phyloP scores from a whole-genome alignment of 1,284 basidiomycete genomes.

The Ceratobasidium sp. region DNA sequence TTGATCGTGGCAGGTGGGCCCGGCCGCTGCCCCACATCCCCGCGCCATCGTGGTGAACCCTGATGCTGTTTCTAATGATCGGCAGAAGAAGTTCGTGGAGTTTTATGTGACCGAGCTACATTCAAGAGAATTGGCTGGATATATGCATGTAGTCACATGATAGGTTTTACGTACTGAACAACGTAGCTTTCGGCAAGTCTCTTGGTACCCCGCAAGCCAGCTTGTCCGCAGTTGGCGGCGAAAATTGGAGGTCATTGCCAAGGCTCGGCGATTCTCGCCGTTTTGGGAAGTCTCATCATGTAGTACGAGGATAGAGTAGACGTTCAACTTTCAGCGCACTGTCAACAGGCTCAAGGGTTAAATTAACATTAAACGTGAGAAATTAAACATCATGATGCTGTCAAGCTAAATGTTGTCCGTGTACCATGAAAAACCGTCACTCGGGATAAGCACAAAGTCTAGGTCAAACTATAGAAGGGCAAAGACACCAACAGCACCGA shows the following conservation, averaged over 20 bases:
- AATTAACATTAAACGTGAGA: slow-evolving; percentile 1
- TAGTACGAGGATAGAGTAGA: too few relatives aligned
- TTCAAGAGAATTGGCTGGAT: neutral
- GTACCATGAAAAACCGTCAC: slow-evolving; percentile 11
- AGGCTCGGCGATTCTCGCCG: neutral
- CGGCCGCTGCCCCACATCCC: too few relatives aligned
- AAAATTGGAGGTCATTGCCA: neutral
- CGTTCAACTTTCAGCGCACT: too few relatives aligned
- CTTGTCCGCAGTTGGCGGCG: neutral
- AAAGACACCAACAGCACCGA: slow-evolving; percentile 10
- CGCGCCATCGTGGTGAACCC: too few relatives aligned
- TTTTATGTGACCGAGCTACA: too few relatives aligned
- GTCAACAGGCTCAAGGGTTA: too few relatives aligned
- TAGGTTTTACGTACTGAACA: too few relatives aligned
- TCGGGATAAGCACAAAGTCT: neutral
- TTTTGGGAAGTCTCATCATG: neutral
- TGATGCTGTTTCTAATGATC: too few relatives aligned
- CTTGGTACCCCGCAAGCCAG: neutral
- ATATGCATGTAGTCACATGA: too few relatives aligned
- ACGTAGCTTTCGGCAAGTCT: too few relatives aligned
- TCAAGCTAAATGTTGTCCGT: neutral
- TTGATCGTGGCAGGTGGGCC: too few relatives aligned
- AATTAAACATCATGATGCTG: neutral
- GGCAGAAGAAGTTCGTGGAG: too few relatives aligned
- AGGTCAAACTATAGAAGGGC: neutral